Evolutionary conservation across 139 green algal genomes (phyloP), one percentile per base, ranked within the genome.

Genomic region (Volvox africanus): DNA sequence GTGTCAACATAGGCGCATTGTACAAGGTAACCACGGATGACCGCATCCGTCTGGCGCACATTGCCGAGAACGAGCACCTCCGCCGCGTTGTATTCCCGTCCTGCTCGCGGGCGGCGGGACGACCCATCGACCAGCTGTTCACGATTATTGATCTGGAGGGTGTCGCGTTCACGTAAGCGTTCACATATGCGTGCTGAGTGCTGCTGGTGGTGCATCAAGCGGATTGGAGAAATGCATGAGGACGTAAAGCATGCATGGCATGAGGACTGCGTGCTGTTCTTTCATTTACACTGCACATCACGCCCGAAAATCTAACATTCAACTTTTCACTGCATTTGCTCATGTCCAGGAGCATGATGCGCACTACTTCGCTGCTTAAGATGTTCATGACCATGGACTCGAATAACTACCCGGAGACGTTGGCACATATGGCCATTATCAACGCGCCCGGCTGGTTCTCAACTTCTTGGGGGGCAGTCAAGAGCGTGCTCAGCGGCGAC

Each of bases 21-120:
- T 93, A 93, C 65, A 94, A 96, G 55, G 89, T 99, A 35, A 98
- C 97, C 0, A 97, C 92, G 0, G 94, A 98, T 82, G 97, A 99
- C 79, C 94, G 97, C 90, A 97, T 98, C 93, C 93, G 97, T 16
- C 96, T 97, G 92, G 98, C 97, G 81, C 96, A 98, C 91, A 95
- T 98, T 26, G 94, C 97, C 92, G 96, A 98, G 92, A 98, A 99
- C 84, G 97, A 99, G 93, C 96, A 96, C 32, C 96, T 96, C 91
- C 88, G 96, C 33, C 94, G 94, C 22, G 90, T 94, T 73, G 97
- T 99, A 80, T 95, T 98, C 80, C 97, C 97, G 20, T 94, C 96
- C 20, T 98, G 96, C 96, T 96, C 94, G 36, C 92, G 92, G 18
- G 73, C 93, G 20, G 84, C 84, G 24, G 96, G 95, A 11, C 91